Conservation (phyloP, 1,139 yeast species). For the Yamadazyma jaroonii region DNA sequence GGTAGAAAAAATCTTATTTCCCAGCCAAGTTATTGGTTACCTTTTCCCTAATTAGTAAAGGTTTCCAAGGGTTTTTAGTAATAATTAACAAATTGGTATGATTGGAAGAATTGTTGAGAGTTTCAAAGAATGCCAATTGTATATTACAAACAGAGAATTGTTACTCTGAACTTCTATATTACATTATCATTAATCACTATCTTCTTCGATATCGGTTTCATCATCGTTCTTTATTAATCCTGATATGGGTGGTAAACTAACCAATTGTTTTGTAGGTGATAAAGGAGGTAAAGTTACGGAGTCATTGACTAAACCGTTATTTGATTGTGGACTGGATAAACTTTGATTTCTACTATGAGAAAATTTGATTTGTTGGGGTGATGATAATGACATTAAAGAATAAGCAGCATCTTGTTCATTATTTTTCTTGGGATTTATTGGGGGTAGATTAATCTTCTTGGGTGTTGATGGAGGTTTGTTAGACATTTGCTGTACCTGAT, state of each 20-base stretch:
- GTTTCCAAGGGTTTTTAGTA: background rate
- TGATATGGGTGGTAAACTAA: conserved; percentile 30
- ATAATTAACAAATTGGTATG: no score
- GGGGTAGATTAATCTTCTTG: conserved; percentile 23
- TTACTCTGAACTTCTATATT: no score
- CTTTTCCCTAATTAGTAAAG: background rate
- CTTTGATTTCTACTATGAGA: conserved; percentile 33
- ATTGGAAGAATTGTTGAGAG: no score
- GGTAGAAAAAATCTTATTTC: background rate
- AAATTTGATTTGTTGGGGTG: conserved; percentile 38
- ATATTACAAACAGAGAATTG: no score
- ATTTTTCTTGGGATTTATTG: conserved; percentile 21
- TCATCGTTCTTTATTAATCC: conserved; percentile 28
- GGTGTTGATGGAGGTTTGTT: conserved; percentile 2
- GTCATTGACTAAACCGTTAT: conserved; percentile 15
- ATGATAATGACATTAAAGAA: conserved; percentile 44
- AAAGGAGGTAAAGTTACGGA: conserved; percentile 18
- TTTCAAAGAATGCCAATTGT: no score
- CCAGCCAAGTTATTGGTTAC: background rate
- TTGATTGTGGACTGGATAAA: conserved; percentile 15
- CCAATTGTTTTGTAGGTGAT: conserved; percentile 12
- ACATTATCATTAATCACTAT: conserved; percentile 21
- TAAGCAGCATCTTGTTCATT: conserved; percentile 46
- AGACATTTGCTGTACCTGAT: background rate
- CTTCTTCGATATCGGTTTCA: conserved; percentile 32